These are phyloP conservation scores for Dothiorella sarmentorum DNA, from an alignment of 2,329 filamentous ascomycete species.

Conservation along the genomic window DNA sequence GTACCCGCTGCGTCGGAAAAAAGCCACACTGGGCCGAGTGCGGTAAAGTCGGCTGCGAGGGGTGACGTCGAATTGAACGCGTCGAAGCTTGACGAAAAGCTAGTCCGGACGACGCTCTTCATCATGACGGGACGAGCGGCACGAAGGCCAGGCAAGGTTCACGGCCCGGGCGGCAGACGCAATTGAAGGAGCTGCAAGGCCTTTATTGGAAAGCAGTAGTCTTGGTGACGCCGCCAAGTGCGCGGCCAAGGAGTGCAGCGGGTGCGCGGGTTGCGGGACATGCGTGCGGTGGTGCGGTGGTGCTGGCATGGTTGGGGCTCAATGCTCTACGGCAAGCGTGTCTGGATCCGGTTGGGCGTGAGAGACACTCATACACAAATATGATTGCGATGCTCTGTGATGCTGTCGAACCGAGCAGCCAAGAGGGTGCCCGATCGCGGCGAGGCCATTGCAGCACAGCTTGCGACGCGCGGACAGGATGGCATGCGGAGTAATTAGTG, in stretches of 20 bases:
- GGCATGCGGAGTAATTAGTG: background rate
- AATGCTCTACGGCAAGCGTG: no score
- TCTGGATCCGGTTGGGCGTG: background rate
- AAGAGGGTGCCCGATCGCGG: background rate
- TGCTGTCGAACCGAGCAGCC: background rate
- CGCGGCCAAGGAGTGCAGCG: background rate
- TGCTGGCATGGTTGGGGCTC: background rate
- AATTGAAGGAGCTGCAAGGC: no score
- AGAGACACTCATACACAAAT: background rate
- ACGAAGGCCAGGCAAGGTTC: background rate
- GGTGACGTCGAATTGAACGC: slow-evolving; percentile 1
- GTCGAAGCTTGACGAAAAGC: slow-evolving; percentile 15
- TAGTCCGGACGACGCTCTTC: background rate
- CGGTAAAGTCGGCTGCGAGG: background rate
- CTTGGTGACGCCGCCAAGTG: background rate
- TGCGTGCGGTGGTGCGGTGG: background rate
- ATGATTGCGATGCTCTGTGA: background rate
- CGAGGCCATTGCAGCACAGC: background rate
- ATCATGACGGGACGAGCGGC: background rate
- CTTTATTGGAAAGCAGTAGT: no score
- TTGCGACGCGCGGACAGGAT: slow-evolving; percentile 14
- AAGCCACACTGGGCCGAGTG: slow-evolving; percentile 7
- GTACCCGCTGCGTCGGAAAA: background rate
- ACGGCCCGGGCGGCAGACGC: no score
- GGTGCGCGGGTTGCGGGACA: slow-evolving; percentile 3